Conservation (phyloP, 768 basidiomycete genomes). For the Naganishia vaughanmartiniae region DNA sequence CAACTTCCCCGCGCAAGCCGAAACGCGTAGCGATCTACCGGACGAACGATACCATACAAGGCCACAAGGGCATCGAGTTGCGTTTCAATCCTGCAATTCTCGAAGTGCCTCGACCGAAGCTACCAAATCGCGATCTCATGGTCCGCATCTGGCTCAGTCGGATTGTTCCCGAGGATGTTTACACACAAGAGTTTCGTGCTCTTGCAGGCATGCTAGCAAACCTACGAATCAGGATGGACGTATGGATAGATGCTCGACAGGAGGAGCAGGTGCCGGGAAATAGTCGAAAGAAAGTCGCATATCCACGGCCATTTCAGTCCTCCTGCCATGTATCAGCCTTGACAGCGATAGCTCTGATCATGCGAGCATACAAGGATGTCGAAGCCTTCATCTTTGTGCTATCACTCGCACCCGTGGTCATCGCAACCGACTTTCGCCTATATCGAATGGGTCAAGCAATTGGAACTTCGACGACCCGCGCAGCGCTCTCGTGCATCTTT, state of each 20-base stretch:
- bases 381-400: slow-evolving; percentile 21
- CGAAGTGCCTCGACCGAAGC: slow-evolving; percentile 19
- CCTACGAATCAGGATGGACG: slow-evolving; percentile 17
- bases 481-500: slow-evolving; percentile 17
- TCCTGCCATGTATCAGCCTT: slow-evolving; percentile 19
- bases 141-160: slow-evolving; percentile 19
- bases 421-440: slow-evolving; percentile 9
- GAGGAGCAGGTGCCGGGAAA: background rate
- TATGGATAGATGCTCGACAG: background rate
- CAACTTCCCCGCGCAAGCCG: background rate
- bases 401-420: slow-evolving; percentile 13
- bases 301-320: slow-evolving; percentile 18
- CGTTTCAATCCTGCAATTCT: slow-evolving; percentile 24
- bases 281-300: slow-evolving; percentile 12
- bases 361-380: slow-evolving; percentile 9
- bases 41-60: slow-evolving; percentile 18
- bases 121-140: slow-evolving; percentile 24
- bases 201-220: slow-evolving; percentile 13
- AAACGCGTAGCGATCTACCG: slow-evolving; percentile 3
- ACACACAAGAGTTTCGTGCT: slow-evolving; percentile 14
- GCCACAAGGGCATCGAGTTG: slow-evolving; percentile 23
- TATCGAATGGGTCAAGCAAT: slow-evolving; percentile 25
- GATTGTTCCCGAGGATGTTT: slow-evolving; percentile 14
- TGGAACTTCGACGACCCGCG: background rate
- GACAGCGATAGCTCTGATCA: slow-evolving; percentile 20